These are phyloP conservation scores for Coriaria nepalensis DNA, from an alignment of 306 rosid species.

Conservation along the genomic window DNA sequence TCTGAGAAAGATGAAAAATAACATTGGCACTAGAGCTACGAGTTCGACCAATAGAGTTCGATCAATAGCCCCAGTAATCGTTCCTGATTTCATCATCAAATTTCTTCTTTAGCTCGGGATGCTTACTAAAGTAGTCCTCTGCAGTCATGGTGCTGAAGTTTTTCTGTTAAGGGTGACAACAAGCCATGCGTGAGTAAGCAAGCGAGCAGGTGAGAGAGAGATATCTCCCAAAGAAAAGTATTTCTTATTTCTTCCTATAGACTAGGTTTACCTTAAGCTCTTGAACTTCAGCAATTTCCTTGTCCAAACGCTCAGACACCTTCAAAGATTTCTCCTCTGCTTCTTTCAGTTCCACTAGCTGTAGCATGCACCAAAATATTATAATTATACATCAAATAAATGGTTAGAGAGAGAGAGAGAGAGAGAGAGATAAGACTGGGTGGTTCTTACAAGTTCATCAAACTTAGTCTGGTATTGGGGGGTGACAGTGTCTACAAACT, in stretches of 20 bases:
- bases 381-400: slow-evolving; percentile 4
- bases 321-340: slow-evolving; percentile 70
- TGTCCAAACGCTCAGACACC: slow-evolving; percentile 90
- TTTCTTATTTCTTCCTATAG: too few relatives aligned
- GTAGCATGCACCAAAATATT: slow-evolving; percentile 13
- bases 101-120: slow-evolving; percentile 84
- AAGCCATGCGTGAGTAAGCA: too few relatives aligned
- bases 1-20: too few relatives aligned
- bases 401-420: neutral
- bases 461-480: slow-evolving; percentile 85
- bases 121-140: slow-evolving; percentile 78
- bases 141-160: slow-evolving; percentile 92
- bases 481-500: slow-evolving; percentile 85
- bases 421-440: neutral
- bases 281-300: slow-evolving; percentile 71
- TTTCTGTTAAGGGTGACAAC: slow-evolving; percentile 28
- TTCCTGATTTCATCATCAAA: slow-evolving; percentile 92
- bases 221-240: slow-evolving; percentile 1
- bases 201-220: slow-evolving; percentile 6
- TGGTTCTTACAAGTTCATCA: slow-evolving; percentile 51
- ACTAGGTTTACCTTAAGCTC: slow-evolving; percentile 57
- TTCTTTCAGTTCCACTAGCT: slow-evolving; percentile 87
- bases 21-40: too few relatives aligned
- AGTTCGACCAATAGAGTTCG: slow-evolving; percentile 28
- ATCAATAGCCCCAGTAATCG: slow-evolving; percentile 82